These are phyloP conservation scores for Bathelium albidoporum DNA, from an alignment of 495 filamentous ascomycete species.

Conservation along the genomic window DNA sequence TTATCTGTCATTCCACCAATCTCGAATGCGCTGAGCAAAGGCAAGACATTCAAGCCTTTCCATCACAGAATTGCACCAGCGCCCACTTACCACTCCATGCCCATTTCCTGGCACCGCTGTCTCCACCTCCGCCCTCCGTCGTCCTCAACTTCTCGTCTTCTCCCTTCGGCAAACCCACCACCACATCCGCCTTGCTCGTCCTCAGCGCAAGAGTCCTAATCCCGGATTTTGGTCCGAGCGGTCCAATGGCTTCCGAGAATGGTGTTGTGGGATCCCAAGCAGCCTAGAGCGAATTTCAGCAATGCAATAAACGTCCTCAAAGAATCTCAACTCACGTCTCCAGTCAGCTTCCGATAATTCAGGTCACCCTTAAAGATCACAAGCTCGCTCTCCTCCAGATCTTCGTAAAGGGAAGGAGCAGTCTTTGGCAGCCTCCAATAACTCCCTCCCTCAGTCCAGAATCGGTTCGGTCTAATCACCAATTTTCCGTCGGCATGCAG, in stretches of 20 bases:
- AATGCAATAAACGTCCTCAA: neutral
- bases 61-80: slow-evolving; percentile 78
- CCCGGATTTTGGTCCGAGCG: slow-evolving; percentile 67
- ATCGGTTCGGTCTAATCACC: slow-evolving; percentile 64
- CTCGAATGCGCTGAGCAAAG: neutral
- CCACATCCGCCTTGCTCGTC: slow-evolving; percentile 91
- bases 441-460: slow-evolving; percentile 79
- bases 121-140: slow-evolving; percentile 56
- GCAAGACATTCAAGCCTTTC: slow-evolving; percentile 37
- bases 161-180: slow-evolving; percentile 75
- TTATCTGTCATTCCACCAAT: no score
- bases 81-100: slow-evolving; percentile 98
- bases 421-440: slow-evolving; percentile 75
- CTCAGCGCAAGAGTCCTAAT: slow-evolving; percentile 75
- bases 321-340: slow-evolving; percentile 54
- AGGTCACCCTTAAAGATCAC: slow-evolving; percentile 95
- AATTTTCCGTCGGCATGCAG: slow-evolving; percentile 76
- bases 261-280: slow-evolving; percentile 81
- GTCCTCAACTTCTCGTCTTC: slow-evolving; percentile 67
- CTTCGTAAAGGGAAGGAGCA: slow-evolving; percentile 57
- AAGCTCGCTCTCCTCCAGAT: slow-evolving; percentile 76
- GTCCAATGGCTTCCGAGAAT: slow-evolving; percentile 78
- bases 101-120: slow-evolving; percentile 73
- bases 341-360: slow-evolving; percentile 86
- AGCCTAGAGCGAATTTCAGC: slow-evolving; percentile 39